phyloP scores from a whole-genome alignment of 768 basidiomycete genomes.

The Exsudoporus frostii region DNA sequence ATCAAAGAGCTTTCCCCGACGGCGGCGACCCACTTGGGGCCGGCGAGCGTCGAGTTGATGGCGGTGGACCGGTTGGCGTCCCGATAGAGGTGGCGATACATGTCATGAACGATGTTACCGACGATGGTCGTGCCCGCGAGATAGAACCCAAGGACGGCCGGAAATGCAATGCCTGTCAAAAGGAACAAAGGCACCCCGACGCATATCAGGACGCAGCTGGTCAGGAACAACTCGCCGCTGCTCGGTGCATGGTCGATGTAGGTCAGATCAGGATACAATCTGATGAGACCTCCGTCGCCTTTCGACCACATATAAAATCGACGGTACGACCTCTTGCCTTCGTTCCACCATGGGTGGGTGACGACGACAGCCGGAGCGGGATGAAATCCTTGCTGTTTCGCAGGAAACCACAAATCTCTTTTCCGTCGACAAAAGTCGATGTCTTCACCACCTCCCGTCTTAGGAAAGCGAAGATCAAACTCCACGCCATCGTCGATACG shows the following conservation, averaged over 20 bases:
- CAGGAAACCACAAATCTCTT: constrained; percentile 35
- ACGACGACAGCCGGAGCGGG: constrained; percentile 49
- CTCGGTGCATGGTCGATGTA: constrained; percentile 49
- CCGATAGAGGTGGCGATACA: constrained; percentile 45
- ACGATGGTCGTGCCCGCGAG: constrained; percentile 30
- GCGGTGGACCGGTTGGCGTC: constrained; percentile 34
- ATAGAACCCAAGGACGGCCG: constrained; percentile 18
- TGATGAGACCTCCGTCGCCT: constrained; percentile 52
- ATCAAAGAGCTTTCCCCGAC: constrained; percentile 50
- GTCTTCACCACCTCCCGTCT: constrained; percentile 64
- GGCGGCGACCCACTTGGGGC: constrained; percentile 40
- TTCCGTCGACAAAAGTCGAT: constrained; percentile 57
- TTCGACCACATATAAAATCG: constrained; percentile 58
- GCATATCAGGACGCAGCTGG: constrained; percentile 16
- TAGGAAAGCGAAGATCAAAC: constrained; percentile 50
- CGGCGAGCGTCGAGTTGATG: constrained; percentile 35
- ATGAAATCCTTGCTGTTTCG: constrained; percentile 40
- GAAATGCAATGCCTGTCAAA: constrained; percentile 7
- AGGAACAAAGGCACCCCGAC: constrained; percentile 17
- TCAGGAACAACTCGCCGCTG: constrained; percentile 44
- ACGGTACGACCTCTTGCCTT: constrained; percentile 44
- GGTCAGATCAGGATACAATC: constrained; percentile 43
- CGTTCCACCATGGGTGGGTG: constrained; percentile 58
- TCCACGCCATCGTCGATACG: constrained; percentile 43
- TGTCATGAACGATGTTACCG: constrained; percentile 47